phyloP scores from a whole-genome alignment of 306 rosid genomes.

The Acacia acuminata region DNA sequence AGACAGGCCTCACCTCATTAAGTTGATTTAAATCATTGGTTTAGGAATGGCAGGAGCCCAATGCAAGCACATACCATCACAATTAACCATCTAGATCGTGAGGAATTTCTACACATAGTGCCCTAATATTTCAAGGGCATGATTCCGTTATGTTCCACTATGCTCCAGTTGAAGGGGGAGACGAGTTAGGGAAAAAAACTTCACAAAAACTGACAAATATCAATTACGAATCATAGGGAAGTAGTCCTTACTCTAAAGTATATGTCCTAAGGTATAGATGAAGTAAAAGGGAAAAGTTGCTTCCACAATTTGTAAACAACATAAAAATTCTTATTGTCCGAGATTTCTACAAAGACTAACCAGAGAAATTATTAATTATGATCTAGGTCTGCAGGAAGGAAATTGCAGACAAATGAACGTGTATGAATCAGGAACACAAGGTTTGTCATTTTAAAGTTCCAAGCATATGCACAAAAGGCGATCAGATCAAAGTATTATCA shows the following conservation, averaged over 20 bases:
- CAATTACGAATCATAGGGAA: slow-evolving; percentile 13
- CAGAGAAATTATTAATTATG: no score
- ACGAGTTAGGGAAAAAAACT: neutral
- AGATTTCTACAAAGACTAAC: slow-evolving; percentile 9
- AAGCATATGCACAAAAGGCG: slow-evolving; percentile 18
- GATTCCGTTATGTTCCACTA: slow-evolving; percentile 4
- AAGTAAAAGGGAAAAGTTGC: slow-evolving; percentile 9
- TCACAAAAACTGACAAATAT: slow-evolving; percentile 15
- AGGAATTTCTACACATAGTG: slow-evolving; percentile 18
- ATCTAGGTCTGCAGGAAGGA: slow-evolving; percentile 17
- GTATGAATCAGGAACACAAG: slow-evolving; percentile 4
- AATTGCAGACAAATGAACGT: slow-evolving; percentile 12
- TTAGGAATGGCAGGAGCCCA: slow-evolving; percentile 14
- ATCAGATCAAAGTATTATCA: no score
- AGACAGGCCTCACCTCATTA: slow-evolving; percentile 8
- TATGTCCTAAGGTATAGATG: slow-evolving; percentile 6
- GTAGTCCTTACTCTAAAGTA: slow-evolving; percentile 3
- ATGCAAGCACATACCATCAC: slow-evolving; percentile 21
- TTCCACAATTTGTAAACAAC: neutral
- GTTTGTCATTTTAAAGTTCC: slow-evolving; percentile 23
- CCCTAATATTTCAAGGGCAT: slow-evolving; percentile 21
- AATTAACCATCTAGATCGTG: slow-evolving; percentile 17
- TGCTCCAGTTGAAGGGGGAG: neutral
- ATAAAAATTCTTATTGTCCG: slow-evolving; percentile 5
- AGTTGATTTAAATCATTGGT: slow-evolving; percentile 19